Percentiles rank a stretch among this genome's conserved stretches.
Conservation (phyloP, 176 grass and related monocot genomes). For the Cymbopogon citratus region DNA sequence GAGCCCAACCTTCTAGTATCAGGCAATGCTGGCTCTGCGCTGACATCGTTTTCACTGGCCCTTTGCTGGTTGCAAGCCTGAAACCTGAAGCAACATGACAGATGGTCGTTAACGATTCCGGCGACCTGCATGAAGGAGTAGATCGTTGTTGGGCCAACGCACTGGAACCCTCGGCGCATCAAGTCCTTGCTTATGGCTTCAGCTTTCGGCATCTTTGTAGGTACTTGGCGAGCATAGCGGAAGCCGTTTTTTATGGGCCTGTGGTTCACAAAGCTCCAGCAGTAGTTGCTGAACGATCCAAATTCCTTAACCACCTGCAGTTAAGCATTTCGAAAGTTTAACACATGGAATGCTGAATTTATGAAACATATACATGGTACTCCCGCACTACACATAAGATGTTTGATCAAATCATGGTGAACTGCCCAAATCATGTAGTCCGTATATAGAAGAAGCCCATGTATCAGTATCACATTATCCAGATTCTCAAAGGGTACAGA, state of each 20-base stretch:
- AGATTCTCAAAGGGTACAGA: neutral
- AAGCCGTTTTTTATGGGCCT: conserved; percentile 39
- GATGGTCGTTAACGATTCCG: conserved; percentile 56
- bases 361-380: neutral
- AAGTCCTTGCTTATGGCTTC: conserved; percentile 62
- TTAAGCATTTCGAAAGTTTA: neutral
- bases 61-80: conserved; percentile 18
- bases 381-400: neutral
- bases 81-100: conserved; percentile 51
- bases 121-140: conserved; percentile 68
- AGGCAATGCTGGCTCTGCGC: neutral
- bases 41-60: neutral
- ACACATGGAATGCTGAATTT: neutral
- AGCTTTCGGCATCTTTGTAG: conserved; percentile 55
- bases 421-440: neutral
- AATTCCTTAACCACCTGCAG: conserved; percentile 46
- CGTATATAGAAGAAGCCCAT: neutral
- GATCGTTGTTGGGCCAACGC: conserved; percentile 52
- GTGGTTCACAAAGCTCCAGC: conserved; percentile 63
- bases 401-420: neutral
- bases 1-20: conserved; percentile 3
- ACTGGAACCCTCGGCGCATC: conserved; percentile 61
- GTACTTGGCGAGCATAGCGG: conserved; percentile 46
- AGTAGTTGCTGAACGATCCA: conserved; percentile 57
- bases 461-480: neutral